These are phyloP conservation scores for Pontederia crassipes DNA, from an alignment of 176 grass and related monocot genomes.

Conservation along the genomic window DNA sequence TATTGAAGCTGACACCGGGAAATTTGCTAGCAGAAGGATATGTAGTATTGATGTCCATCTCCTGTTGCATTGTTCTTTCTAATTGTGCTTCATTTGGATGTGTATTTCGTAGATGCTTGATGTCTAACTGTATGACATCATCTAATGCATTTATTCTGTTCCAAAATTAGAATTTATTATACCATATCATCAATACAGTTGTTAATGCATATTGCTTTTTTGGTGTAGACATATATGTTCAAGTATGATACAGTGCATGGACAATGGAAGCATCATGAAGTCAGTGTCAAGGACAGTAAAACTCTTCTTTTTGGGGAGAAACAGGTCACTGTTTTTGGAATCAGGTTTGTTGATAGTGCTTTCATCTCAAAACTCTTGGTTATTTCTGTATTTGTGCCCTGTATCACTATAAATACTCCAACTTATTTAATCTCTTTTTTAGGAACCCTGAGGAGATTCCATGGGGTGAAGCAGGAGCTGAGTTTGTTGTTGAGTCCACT, in stretches of 20 bases:
- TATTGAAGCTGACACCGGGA: too few species aligned
- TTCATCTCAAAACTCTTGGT: neutral
- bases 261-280: constrained; percentile 39
- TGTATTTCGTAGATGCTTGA: too few species aligned
- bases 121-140: too few species aligned
- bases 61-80: too few species aligned
- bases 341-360: constrained; percentile 11
- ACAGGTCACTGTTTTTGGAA: constrained; percentile 30
- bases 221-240: constrained; percentile 47
- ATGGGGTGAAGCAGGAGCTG: constrained; percentile 43
- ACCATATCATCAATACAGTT: neutral
- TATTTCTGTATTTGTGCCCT: neutral
- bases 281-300: constrained; percentile 45
- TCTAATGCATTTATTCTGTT: neutral
- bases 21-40: too few species aligned
- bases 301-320: constrained; percentile 50
- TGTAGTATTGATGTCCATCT: too few species aligned
- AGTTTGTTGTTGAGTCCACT: constrained; percentile 41
- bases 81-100: too few species aligned
- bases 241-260: constrained; percentile 52
- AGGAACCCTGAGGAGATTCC: constrained; percentile 61
- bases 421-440: neutral
- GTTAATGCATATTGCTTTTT: neutral
- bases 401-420: neutral
- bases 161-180: too few species aligned